Evolutionary conservation across 345 rosid genomes (phyloP).

Genomic region (Viola odorata): DNA sequence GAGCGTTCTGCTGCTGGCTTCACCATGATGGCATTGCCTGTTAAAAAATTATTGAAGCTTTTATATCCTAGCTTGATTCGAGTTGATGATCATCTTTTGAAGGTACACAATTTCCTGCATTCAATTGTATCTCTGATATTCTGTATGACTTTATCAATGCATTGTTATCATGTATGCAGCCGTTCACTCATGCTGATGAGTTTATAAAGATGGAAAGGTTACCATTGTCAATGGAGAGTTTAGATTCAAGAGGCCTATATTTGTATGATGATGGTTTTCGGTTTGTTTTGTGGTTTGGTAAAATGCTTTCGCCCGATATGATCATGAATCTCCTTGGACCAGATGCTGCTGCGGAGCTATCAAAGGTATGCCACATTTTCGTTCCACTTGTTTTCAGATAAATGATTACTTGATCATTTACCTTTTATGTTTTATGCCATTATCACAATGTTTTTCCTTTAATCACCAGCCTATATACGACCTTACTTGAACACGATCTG

Average conservation of each 20-base stretch:
- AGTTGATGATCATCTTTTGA: constrained; percentile 69
- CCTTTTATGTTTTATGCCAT: too few species aligned
- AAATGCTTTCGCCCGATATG: constrained; percentile 86
- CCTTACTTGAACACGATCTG: too few species aligned
- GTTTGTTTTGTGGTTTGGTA: constrained; percentile 87
- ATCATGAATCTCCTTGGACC: constrained; percentile 73
- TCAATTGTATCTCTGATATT: background rate
- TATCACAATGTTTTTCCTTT: too few species aligned
- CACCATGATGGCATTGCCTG: constrained; percentile 96
- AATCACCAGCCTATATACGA: too few species aligned
- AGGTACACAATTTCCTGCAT: constrained; percentile 40
- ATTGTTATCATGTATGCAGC: constrained; percentile 47
- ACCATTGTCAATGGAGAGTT: constrained; percentile 74
- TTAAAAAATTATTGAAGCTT: constrained; percentile 72
- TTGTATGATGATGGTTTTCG: constrained; percentile 82
- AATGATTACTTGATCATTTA: too few species aligned
- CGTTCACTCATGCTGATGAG: constrained; percentile 43
- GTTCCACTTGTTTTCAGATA: background rate
- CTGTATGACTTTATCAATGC: constrained; percentile 4
- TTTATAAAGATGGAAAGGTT: constrained; percentile 41
- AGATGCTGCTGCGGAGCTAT: constrained; percentile 83
- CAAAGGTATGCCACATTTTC: constrained; percentile 49
- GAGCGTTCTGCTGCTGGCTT: constrained; percentile 92
- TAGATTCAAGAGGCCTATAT: constrained; percentile 94
- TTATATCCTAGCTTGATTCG: constrained; percentile 83